Base-by-base conservation (phyloP, 2,329 filamentous ascomycete species). In the Lomentospora prolificans region DNA sequence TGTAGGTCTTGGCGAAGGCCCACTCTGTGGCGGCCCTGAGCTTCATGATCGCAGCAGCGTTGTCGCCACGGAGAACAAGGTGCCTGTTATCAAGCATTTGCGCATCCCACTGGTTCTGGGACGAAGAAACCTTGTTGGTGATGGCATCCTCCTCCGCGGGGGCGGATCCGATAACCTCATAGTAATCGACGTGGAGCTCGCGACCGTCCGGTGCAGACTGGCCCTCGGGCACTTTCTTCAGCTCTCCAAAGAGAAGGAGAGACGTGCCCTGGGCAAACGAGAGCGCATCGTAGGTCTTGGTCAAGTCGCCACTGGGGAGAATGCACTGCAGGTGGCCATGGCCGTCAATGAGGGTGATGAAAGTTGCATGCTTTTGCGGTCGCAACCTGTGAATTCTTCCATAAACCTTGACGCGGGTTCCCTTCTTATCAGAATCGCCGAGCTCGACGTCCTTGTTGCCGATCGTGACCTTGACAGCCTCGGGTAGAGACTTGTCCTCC, bases 131-230 rank as follows among this genome's bases (percentile, higher is more conserved):
- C 61, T 73, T 82, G 80, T 90, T 96, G 77, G 90, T 94, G 67
- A 96, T 90, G 65, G 91, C 89, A 60, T 96, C 91, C 59, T 92
- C 88, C 64, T 90, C 91, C 60, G 89, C 87, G 39, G 90, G 87
- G 41, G 91, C 89, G 64, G 84, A 80, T 65, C 84, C 87, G 58
- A 88, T 84, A 64, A 95, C 82, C 68, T 82, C 80, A 77, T 87
- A 96, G 77, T 85, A 96, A 72, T 96, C 91, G 63, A 88, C 91
- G 66, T 92, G 89, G 52, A 96, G 78, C 72, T 96, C 91, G 61
- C 92, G 88, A 77, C 86, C 77, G 72, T 90, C 84, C 51, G 89
- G 89, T 1, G 91, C 91, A 58, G 86, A 83, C 60, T 86, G 82
- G 56, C 88, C 89, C 24, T 81, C 79, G 8, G 87, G 91, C 3